These are phyloP conservation scores for Dimocarpus longan DNA, from an alignment of 345 rosid species.

Conservation along the genomic window DNA sequence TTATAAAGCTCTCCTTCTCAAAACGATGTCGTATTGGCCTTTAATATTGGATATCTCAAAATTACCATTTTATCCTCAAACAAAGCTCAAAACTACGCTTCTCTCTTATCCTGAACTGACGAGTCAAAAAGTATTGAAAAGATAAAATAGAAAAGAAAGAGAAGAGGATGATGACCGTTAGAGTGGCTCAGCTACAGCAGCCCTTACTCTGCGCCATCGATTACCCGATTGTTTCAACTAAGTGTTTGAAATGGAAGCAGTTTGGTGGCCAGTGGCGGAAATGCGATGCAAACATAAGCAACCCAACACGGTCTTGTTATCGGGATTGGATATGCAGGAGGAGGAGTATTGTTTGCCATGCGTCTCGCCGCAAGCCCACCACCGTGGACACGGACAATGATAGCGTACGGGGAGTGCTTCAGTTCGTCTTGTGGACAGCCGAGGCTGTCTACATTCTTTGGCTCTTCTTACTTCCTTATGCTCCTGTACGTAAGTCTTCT, in stretches of 20 bases:
- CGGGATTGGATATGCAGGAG: neutral
- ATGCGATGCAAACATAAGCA: conserved; percentile 6
- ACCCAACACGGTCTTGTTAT: conserved; percentile 25
- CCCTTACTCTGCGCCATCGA: conserved; percentile 27
- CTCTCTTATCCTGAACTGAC: no score
- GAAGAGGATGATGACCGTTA: conserved; percentile 14
- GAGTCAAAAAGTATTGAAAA: no score
- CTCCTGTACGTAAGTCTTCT: conserved; percentile 56
- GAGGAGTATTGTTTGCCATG: conserved; percentile 33
- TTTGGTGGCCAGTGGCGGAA: conserved; percentile 1
- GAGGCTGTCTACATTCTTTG: conserved; percentile 86
- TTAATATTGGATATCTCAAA: fast-evolving
- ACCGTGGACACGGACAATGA: conserved; percentile 38
- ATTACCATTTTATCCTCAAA: neutral
- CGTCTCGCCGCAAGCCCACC: conserved; percentile 53
- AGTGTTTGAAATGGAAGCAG: conserved; percentile 15
- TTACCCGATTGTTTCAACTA: conserved; percentile 2
- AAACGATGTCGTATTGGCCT: conserved; percentile 9
- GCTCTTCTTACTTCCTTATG: conserved; percentile 93
- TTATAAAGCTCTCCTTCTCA: neutral
- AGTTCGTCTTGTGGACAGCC: conserved; percentile 58
- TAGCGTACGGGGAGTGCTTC: conserved; percentile 35
- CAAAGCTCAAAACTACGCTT: neutral
- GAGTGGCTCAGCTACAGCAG: conserved; percentile 24
- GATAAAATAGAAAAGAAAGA: neutral